Evolutionary conservation across 306 rosid species (phyloP), one percentile per base, ranked within the genome.

Genomic region (Cercis canadensis): DNA sequence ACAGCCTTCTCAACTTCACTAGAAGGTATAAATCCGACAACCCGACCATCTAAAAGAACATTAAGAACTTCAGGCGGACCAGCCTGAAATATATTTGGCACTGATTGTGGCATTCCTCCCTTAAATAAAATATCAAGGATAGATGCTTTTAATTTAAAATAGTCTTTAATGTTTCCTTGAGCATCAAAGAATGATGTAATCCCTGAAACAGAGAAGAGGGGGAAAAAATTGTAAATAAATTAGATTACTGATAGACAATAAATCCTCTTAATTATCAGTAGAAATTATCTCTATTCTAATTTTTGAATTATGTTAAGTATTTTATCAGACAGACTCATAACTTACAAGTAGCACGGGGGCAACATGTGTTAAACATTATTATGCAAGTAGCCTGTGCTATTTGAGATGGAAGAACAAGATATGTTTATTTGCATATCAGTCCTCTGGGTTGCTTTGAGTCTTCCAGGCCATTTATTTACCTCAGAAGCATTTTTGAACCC

Each of bases 11-110:
- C 98, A 81, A 89, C 87, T 85, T 69, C 82, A 76, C 74, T 52
- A 37, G 95, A 84, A 60, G 90, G 79, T 72, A 94, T 52, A 69
- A 54, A 76, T 54, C 98, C 98, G 77, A 86, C 84, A 54, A 94
- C 75, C 62, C 97, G 83, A 40, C 98, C 98, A 73, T 94, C 97
- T 72, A 94, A 77, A 54, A 89, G 78, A 77, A 90, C 96, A 69
- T 81, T 75, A 65, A 94, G 88, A 76, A 80, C 78, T 67, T 79
- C 88, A 17, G 98, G 98, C 45, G 87, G 94, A 59, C 98, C 98
- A 65, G 69, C 82, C 50, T 78, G 87, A 72, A 79, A 81, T 69
- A 87, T 78, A 74, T 84, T 90, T 45, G 94, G 97, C 80, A 76
- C 64, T 33, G 92, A 68, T 59, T 80, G 77, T 61, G 55, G 82